Evolutionary conservation across 805 yeast genomes (phyloP).

Genomic region (Starmerella vitae): DNA sequence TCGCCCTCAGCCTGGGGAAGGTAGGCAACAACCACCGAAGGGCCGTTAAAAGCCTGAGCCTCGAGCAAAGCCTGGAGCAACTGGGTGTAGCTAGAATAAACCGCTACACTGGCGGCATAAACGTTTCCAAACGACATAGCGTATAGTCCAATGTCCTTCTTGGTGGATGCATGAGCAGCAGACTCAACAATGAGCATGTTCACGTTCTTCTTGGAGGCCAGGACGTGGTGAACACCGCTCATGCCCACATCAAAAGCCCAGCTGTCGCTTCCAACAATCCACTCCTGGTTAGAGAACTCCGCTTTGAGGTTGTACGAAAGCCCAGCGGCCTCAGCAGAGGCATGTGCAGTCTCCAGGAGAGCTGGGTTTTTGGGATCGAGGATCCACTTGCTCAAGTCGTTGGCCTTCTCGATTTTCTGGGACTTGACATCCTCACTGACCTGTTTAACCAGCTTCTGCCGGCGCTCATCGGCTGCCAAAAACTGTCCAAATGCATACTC

Average conservation of each 20-base stretch:
- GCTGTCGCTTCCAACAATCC: constrained; percentile 89
- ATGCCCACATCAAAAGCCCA: constrained; percentile 91
- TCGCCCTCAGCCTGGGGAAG: constrained; percentile 45
- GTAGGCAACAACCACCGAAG: constrained; percentile 81
- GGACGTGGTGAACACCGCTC: constrained; percentile 77
- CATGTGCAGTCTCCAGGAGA: no score
- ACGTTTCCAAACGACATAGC: constrained; percentile 86
- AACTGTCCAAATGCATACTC: constrained; percentile 79
- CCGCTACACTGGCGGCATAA: constrained; percentile 88
- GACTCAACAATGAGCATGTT: constrained; percentile 81
- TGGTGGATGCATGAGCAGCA: constrained; percentile 46
- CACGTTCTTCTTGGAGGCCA: constrained; percentile 60
- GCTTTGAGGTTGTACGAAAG: constrained; percentile 23
- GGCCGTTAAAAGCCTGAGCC: constrained; percentile 82
- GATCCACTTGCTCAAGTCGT: constrained; percentile 57
- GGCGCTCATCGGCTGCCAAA: constrained; percentile 43
- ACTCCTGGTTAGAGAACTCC: constrained; percentile 30
- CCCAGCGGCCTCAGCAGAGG: no score
- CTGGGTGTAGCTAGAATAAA: constrained; percentile 87
- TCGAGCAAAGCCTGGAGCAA: constrained; percentile 76
- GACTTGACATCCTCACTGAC: constrained; percentile 33
- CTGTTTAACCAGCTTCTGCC: constrained; percentile 33
- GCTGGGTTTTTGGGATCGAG: constrained; percentile 27
- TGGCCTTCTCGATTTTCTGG: constrained; percentile 37
- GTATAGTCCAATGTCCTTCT: constrained; percentile 84